Percentiles rank a stretch among this genome's conserved stretches.
Conservation (phyloP, 805 yeast genomes). For the Kuraishia borneana region DNA sequence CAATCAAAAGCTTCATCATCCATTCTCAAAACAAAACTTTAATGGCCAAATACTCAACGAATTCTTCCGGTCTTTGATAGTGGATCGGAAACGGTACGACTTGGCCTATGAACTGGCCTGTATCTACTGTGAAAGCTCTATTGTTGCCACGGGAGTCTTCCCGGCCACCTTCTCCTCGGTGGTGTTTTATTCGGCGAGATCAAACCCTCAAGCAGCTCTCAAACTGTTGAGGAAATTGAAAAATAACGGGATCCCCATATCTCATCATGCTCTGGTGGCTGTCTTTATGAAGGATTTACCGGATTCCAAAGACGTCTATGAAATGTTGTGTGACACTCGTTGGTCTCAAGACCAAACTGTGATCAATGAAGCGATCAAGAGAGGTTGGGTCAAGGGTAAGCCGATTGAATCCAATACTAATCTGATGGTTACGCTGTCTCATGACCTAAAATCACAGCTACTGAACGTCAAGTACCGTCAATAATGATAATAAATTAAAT, state of each 20-base stretch:
- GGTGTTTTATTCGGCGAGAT: not conserved
- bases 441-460: no score
- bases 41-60: not conserved
- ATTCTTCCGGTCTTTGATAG: not conserved
- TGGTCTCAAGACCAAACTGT: not conserved
- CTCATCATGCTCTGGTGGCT: not conserved
- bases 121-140: not conserved
- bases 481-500: slow-evolving; percentile 29
- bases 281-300: not conserved
- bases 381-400: no score
- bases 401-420: no score
- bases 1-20: not conserved
- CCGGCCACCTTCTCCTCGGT: not conserved
- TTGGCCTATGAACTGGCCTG: not conserved
- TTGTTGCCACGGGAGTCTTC: not conserved
- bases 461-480: no score
- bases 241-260: not conserved
- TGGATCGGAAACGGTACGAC: not conserved
- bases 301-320: not conserved
- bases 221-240: not conserved
- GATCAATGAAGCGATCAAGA: not conserved
- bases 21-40: not conserved
- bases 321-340: not conserved
- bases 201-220: not conserved
- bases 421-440: no score